Evolutionary conservation across 2,329 filamentous ascomycete species (phyloP), one percentile per base, ranked within the genome.

Genomic region (Aspergillus sp.): DNA sequence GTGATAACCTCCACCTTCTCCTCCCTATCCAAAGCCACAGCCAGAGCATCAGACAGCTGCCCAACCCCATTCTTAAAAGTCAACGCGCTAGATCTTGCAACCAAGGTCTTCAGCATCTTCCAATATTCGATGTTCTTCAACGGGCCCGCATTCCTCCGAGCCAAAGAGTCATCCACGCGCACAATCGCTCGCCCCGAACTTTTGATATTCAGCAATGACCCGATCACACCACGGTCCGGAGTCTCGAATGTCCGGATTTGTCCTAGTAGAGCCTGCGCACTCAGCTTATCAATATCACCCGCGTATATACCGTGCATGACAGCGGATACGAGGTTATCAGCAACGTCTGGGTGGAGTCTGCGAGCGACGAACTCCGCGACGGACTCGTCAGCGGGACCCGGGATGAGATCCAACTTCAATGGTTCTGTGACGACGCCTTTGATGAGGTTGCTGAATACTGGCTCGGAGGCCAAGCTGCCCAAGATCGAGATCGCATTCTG

Each of bases 261-360:
- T 7, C 84, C 70, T 35, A 85, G 63, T 37, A 86, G 72, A 44
- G 81, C 82, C 57, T 81, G 82, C 43, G 81, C 82, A 66, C 90
- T 95, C 44, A 97, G 74, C 62, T 85, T 78, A 64, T 87, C 82
- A 43, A 95, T 81, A 67, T 96, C 87, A 4, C 93, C 93, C 19
- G 90, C 93, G 66, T 94, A 95, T 49, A 97, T 89, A 38, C 93
- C 93, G 67, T 97, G 93, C 46, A 89, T 68, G 2, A 82, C 63
- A 1, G 84, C 89, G 4, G 89, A 95, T 5, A 82, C 69, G 15
- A 95, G 46, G 58, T 94, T 90, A 56, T 93, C 77, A 12, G 82
- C 81, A 5, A 86, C 54, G 30, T 73, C 65, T 19, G 75, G 71
- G 39, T 76, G 74, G 13, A 84, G 64, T 6, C 81, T 68, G 25